These are phyloP conservation scores for Paramecium sonneborni DNA, from an alignment of 73 alveolate species.

Conservation along the genomic window DNA sequence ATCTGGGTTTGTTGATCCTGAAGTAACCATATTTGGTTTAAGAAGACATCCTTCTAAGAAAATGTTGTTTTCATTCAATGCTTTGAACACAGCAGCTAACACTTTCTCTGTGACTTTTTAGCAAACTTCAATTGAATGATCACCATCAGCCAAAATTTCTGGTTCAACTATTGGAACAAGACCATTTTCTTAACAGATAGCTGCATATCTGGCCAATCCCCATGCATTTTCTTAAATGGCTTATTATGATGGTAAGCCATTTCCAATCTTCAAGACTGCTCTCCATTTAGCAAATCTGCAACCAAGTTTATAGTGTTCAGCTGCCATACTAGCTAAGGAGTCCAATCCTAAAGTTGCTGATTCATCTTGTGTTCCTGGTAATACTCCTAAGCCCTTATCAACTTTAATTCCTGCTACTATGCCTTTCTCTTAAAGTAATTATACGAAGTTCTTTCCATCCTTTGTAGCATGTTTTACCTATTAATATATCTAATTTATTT, in stretches of 20 bases:
- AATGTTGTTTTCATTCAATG: slow-evolving; percentile 86
- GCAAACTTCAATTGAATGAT: slow-evolving; percentile 90
- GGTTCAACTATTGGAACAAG: slow-evolving; percentile 99
- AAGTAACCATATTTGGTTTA: slow-evolving; percentile 99
- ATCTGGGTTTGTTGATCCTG: slow-evolving; percentile 90
- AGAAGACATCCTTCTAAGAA: slow-evolving; percentile 94
- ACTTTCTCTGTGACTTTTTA: slow-evolving; percentile 94
- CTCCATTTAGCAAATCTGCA: slow-evolving; percentile 99
- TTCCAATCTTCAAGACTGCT: slow-evolving; percentile 92
- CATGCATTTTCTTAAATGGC: slow-evolving; percentile 95
- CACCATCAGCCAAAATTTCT: slow-evolving; percentile 97
- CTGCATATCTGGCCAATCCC: slow-evolving; percentile 98
- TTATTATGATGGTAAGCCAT: slow-evolving; percentile 84
- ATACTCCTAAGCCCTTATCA: slow-evolving; percentile 90
- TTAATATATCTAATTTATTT: background rate
- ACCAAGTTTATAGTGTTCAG: slow-evolving; percentile 88
- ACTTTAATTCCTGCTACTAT: slow-evolving; percentile 99
- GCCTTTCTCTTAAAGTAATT: slow-evolving; percentile 86
- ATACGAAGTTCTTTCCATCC: slow-evolving; percentile 92
- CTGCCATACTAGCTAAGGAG: slow-evolving; percentile 73
- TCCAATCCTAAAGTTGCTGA: slow-evolving; percentile 90
- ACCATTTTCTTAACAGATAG: slow-evolving; percentile 97
- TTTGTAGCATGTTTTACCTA: slow-evolving; percentile 82
- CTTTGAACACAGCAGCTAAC: slow-evolving; percentile 85
- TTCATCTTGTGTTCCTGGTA: slow-evolving; percentile 92